Conservation (phyloP, 345 rosid genomes). For the Aethionema arabicum region DNA sequence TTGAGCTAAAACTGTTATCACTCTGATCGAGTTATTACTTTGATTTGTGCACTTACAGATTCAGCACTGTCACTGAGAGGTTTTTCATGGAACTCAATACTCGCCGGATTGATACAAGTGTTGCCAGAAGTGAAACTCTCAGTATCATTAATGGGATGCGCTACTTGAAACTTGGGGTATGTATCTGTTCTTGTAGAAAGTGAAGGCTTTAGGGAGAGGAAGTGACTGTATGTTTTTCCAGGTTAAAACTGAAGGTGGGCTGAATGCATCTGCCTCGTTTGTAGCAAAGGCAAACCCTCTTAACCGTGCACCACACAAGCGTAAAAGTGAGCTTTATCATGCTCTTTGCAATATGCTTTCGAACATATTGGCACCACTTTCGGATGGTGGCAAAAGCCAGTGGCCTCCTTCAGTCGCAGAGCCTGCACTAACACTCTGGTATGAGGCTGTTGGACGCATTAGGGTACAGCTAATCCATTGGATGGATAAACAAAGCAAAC, state of each 20-base stretch:
- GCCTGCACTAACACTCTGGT: slow-evolving; percentile 89
- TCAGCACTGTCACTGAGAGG: slow-evolving; percentile 96
- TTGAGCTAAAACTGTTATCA: slow-evolving; percentile 19
- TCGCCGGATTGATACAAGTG: slow-evolving; percentile 80
- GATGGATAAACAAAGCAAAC: slow-evolving; percentile 99
- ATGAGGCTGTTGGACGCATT: slow-evolving; percentile 94
- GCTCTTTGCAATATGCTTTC: slow-evolving; percentile 98
- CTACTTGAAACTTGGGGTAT: slow-evolving; percentile 95
- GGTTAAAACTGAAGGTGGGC: slow-evolving; percentile 97
- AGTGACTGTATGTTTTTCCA: slow-evolving; percentile 43
- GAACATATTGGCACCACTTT: slow-evolving; percentile 89
- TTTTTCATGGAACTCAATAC: slow-evolving; percentile 91
- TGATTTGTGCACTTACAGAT: slow-evolving; percentile 48
- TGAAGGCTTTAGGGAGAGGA: slow-evolving; percentile 21
- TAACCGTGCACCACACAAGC: slow-evolving; percentile 79
- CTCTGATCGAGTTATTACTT: slow-evolving; percentile 25
- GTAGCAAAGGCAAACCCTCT: slow-evolving; percentile 99
- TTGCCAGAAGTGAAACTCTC: slow-evolving; percentile 88
- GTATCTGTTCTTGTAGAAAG: slow-evolving; percentile 34
- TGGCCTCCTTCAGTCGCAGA: slow-evolving; percentile 98
- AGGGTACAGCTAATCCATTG: slow-evolving; percentile 79
- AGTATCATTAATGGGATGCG: slow-evolving; percentile 99
- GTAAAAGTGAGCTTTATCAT: slow-evolving; percentile 97
- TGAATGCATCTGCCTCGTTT: slow-evolving; percentile 97
- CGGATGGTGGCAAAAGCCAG: slow-evolving; percentile 89